Conservation (phyloP, 2,329 filamentous ascomycete genomes). For the Didymosphaeria variabile region DNA sequence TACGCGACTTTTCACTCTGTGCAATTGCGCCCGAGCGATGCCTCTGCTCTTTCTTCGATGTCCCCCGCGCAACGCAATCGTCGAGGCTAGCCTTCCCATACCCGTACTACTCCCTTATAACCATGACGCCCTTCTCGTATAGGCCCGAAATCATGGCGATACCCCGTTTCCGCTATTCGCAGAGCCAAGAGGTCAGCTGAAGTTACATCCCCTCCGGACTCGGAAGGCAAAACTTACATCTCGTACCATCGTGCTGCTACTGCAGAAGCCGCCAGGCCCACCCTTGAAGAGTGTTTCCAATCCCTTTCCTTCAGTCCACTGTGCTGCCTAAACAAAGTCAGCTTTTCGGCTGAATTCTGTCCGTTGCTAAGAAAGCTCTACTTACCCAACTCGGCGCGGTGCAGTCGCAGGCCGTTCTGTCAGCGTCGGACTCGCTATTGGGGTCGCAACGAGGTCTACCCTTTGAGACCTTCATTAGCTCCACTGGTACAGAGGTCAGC, state of each 20-base stretch:
- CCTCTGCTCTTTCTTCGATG: no score
- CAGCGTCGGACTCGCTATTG: constrained; percentile 24
- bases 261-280: constrained; percentile 41
- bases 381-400: constrained; percentile 44
- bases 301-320: constrained; percentile 50
- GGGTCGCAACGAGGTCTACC: constrained; percentile 28
- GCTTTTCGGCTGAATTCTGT: not conserved
- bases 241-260: constrained; percentile 48
- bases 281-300: constrained; percentile 50
- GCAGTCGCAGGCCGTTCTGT: constrained; percentile 36
- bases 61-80: no score
- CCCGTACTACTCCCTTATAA: constrained; percentile 43
- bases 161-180: constrained; percentile 25
- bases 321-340: constrained; percentile 27
- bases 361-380: not conserved
- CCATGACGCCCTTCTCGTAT: constrained; percentile 53
- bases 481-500: constrained; percentile 12
- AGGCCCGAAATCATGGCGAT: constrained; percentile 51
- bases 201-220: no score
- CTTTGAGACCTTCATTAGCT: constrained; percentile 34
- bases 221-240: constrained; percentile 33
- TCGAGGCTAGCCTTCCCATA: no score
- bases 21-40: no score
- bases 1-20: not conserved
- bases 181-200: no score